A percentile compares a stretch with the other conserved stretches of the same genome.
Conservation (phyloP, 2,329 filamentous ascomycete species). For the Paramyrothecium sp. region DNA sequence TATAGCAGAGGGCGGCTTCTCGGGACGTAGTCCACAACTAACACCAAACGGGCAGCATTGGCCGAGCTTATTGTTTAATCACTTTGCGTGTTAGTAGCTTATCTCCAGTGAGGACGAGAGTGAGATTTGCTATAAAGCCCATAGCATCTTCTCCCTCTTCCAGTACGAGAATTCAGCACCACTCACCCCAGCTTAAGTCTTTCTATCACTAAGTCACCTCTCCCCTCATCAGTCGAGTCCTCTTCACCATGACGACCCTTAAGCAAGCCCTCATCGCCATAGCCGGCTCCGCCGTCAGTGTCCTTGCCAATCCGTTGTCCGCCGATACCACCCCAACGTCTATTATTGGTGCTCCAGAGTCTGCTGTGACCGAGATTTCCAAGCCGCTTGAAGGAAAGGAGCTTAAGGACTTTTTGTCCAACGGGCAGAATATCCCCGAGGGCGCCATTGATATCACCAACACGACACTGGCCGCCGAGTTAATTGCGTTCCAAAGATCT, state of each 20-base stretch:
- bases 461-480: background rate
- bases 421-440: background rate
- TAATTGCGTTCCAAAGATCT: too few species aligned
- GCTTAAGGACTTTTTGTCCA: background rate
- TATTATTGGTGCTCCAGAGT: background rate
- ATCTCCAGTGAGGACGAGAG: background rate
- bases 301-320: background rate
- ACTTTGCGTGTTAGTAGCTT: background rate
- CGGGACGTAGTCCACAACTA: too few species aligned
- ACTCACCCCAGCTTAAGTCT: background rate
- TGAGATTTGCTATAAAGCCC: background rate
- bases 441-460: background rate
- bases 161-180: background rate
- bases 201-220: background rate
- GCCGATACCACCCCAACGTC: background rate
- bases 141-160: background rate
- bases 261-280: background rate
- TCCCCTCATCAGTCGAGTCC: background rate
- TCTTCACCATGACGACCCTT: background rate
- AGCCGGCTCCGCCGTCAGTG: background rate
- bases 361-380: background rate
- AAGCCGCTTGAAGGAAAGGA: background rate
- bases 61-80: background rate
- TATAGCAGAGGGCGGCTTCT: too few species aligned
- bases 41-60: too few species aligned